Evolutionary conservation across 305 asterid species (phyloP), one percentile per base, ranked within the genome.

Genomic region (Fraxinus latifolia): DNA sequence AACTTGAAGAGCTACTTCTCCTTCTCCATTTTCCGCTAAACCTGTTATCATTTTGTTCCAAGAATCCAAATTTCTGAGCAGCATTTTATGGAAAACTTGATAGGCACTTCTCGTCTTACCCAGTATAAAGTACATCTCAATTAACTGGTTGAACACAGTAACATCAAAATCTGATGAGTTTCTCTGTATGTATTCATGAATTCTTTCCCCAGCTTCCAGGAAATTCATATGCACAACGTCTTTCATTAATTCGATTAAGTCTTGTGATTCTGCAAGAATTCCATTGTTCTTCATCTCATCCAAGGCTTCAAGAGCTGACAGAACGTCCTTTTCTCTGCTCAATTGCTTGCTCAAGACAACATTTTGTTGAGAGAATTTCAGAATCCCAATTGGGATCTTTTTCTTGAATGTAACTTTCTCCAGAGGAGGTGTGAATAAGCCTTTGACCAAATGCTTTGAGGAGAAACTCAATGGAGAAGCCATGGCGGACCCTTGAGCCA

Each of bases 1-100:
- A 76, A 92, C 82, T 55, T 82, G 85, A 77, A 90, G 76, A 15
- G 94, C 97, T 55, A 83, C 84, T 47, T 74, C 79, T 37, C 82
- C 92, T 74, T 74, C 72, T 12, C 92, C 93, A 50, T 88, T 91
- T 81, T 87, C 85, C 9, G 83, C 89, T 80, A 87, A 82, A 8
- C 92, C 94, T 82, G 76, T 50, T 23, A 91, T 90, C 92, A 90
- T 85, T 8, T 86, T 65, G 58, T 91, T 87, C 93, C 93, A 91
- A 53, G 94, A 89, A 77, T 83, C 90, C 21, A 90, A 37, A 81
- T 88, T 88, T 85, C 76, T 90, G 80, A 74, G 77, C 39, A 1
- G 42, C 94, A 91, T 89, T 76, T 85, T 83, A 81, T 86, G 86
- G 2, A 90, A 92, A 42, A 89, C 89, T 34, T 88, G 87, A 53